Percentiles rank a stretch among this genome's conserved stretches.
phyloP scores from a whole-genome alignment of 148 eudicot species.

The Arbutus unedo region DNA sequence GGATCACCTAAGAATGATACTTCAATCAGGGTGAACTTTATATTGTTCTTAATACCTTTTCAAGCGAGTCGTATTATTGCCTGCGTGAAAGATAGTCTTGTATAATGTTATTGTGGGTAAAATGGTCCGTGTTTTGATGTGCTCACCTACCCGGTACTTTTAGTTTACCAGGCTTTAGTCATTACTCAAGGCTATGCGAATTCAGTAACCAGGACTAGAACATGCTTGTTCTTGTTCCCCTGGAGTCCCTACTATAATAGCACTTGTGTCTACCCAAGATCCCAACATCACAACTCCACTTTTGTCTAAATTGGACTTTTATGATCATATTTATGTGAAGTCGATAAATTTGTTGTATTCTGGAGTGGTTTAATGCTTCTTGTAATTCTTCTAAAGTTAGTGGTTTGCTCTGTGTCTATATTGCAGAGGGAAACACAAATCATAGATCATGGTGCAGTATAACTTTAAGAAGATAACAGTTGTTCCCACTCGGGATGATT shows the following conservation, averaged over 20 bases:
- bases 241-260: too few relatives aligned
- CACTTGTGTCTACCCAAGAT: too few relatives aligned
- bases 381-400: background rate
- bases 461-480: conserved; percentile 87
- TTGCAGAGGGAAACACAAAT: conserved; percentile 24
- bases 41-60: background rate
- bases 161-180: too few relatives aligned
- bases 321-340: too few relatives aligned
- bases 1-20: background rate
- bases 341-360: background rate
- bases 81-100: background rate
- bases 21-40: background rate
- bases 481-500: conserved; percentile 83
- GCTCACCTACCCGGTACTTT: background rate
- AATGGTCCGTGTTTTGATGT: background rate
- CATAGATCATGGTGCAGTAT: conserved; percentile 71
- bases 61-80: background rate
- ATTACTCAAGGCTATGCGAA: too few relatives aligned
- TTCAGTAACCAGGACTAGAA: too few relatives aligned
- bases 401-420: background rate
- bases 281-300: too few relatives aligned
- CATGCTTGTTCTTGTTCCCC: too few relatives aligned
- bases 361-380: background rate
- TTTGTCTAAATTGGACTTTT: background rate
- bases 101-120: background rate